Evolutionary conservation across 2,329 filamentous ascomycete species (phyloP), one percentile per base, ranked within the genome.

Genomic region (Pseudovirgaria hyperparasitica): DNA sequence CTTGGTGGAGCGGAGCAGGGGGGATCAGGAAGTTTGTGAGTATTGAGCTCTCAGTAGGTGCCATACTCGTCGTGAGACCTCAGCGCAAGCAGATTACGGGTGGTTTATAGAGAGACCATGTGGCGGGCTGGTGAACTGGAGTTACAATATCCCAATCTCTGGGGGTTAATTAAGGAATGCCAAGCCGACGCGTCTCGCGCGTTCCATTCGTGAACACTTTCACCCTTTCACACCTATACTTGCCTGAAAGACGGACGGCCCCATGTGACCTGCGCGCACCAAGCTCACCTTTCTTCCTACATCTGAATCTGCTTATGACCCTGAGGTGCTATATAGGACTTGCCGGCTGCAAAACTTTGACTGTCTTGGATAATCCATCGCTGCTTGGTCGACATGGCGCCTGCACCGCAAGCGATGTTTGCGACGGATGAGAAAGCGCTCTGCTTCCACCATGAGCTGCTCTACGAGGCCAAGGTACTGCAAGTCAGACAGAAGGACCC

Each of bases 381-480:
- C n/a, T n/a, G n/a, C n/a, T n/a, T n/a, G n/a, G 11, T 63, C 48
- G 58, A 54, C 46, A 85, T 86, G 66, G 66, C 70, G 31, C 63
- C 68, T 33, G 50, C 69, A 28, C 49, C 48, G n/a, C 63, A 66
- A 33, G 58, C 63, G n/a, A 55, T 59, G 38, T 79, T 71, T 46
- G 58, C 58, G 33, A 76, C 76, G 49, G 85, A 96, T 50, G 90
- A 98, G 63, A 84, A 80, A 50, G 85, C 92, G 19, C 73, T 96
- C 17, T 98, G 90, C 62, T 96, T 96, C 51, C 90, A 98, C 54
- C 82, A 87, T 59, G 86, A 96, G 48, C 76, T 96, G 58, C 73
- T 98, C 27, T 98, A 98, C 51, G 90, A 98, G 57, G 90, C 90
- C 40, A 96, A 96, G 60, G 77, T 98, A 27, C 72, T 92, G 38